Evolutionary conservation across 2,329 filamentous ascomycete genomes (phyloP), one percentile per base, ranked within the genome.

Genomic region (Botrytis sinoallii): DNA sequence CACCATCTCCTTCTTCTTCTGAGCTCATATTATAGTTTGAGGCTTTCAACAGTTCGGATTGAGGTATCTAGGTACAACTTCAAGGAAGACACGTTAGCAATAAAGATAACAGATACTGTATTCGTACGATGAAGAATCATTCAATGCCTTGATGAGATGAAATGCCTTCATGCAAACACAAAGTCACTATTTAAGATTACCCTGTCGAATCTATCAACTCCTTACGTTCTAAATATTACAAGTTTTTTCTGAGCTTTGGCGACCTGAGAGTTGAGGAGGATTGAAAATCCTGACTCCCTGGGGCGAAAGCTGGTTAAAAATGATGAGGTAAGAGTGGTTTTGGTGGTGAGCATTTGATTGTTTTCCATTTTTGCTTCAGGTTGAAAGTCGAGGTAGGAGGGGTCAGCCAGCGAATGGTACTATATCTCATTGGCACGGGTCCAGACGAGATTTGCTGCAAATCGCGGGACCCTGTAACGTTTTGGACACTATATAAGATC

Each of bases 311-410:
- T 18, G 14, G 14, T 9, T 29, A 32, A 5, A 29, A 29, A 32
- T 4, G 0, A 29, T 29, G 14, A n/a, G n/a, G n/a, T 18, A 57
- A 32, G 52, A 57, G 14, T 0, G 3, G 29, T 6, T 57, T 3
- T 57, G 14, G 14, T 9, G 1, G 14, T 1, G 0, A 57, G n/a
- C 6, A 57, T 29, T 18, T 9, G 52, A 32, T 5, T 52, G 32
- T 4, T 55, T 55, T n/a, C 2, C 1, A 5, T 25, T 1, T 12
- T 4, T 25, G 9, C 48, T 55, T 2, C 12, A 16, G 48, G 10
- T n/a, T 55, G 0, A 1, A 8, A 29, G 7, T 3, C 0, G 5
- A 16, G 4, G 25, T 16, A 7, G 25, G 25, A 55, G 16, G 12
- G 4, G 1, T 7, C 2, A n/a, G 25, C 5, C 2, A n/a, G 25